Percentiles rank a stretch among this genome's conserved stretches.
These are phyloP conservation scores for Aquilaria agallochum DNA, from an alignment of 441 rosid genomes.

Conservation along the genomic window DNA sequence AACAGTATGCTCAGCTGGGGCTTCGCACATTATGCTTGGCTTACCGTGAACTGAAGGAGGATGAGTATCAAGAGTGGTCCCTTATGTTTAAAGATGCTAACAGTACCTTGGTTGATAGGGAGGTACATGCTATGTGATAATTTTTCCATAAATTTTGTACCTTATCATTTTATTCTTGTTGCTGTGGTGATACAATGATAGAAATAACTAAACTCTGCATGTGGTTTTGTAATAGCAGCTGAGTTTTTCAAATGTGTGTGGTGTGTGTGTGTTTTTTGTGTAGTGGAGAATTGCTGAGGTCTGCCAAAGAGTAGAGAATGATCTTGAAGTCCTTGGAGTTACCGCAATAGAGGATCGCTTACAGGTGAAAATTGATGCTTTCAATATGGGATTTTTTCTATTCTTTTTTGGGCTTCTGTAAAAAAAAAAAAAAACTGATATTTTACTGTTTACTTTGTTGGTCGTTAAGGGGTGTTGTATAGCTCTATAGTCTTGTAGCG, in stretches of 20 bases:
- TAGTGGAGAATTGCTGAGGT: conserved; percentile 99
- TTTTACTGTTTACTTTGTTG: too few species aligned
- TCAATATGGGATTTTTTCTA: neutral
- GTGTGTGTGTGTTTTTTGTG: conserved; percentile 8
- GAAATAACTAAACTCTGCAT: conserved; percentile 1
- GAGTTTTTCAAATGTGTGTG: conserved; percentile 21
- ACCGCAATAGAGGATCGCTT: conserved; percentile 97
- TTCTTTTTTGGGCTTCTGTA: too few species aligned
- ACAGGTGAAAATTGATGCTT: conserved; percentile 52
- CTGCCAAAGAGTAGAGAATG: conserved; percentile 87
- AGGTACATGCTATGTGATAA: conserved; percentile 50
- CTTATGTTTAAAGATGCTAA: conserved; percentile 75
- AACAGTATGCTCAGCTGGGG: conserved; percentile 91
- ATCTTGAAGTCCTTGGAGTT: conserved; percentile 93
- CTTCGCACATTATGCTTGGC: conserved; percentile 96
- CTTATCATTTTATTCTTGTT: neutral
- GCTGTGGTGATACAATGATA: conserved; percentile 8
- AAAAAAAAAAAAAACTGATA: too few species aligned
- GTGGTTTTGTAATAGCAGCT: conserved; percentile 14
- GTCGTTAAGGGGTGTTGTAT: too few species aligned
- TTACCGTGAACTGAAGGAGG: conserved; percentile 85
- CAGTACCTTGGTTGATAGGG: conserved; percentile 89
- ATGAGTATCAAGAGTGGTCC: conserved; percentile 92
- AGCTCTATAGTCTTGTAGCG: too few species aligned
- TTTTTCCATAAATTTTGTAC: conserved; percentile 8